phyloP scores from a whole-genome alignment of 148 eudicot genomes.

The Camellia japonica region DNA sequence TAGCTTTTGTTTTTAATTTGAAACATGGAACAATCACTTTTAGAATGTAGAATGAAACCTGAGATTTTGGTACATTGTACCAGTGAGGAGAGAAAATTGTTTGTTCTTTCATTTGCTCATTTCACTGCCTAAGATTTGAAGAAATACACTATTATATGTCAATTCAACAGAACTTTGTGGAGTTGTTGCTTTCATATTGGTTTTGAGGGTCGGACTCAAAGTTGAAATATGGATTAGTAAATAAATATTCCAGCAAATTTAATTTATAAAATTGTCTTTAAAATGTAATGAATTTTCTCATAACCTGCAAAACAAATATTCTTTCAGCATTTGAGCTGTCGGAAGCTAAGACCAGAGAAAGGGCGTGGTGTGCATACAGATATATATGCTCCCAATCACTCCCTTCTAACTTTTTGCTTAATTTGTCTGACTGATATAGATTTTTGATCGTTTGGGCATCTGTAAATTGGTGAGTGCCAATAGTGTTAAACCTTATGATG shows the following conservation, averaged over 20 bases:
- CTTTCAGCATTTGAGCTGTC: not conserved
- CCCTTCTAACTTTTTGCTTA: not conserved
- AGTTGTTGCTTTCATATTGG: not conserved
- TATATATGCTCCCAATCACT: not conserved
- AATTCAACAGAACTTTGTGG: not conserved
- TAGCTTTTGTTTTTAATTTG: slow-evolving; percentile 1
- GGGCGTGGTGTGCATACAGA: not conserved
- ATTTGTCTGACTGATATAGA: not conserved
- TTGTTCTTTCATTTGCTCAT: not conserved
- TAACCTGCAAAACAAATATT: not conserved
- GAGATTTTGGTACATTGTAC: not conserved
- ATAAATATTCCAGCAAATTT: not conserved
- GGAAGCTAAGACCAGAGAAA: not conserved
- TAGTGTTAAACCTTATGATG: not conserved
- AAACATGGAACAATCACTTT: not conserved
- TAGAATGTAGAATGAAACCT: not conserved
- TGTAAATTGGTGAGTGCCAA: not conserved
- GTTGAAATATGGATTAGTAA: not conserved
- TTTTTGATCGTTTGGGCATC: not conserved
- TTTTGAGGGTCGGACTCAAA: not conserved
- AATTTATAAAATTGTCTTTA: not conserved
- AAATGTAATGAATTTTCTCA: not conserved
- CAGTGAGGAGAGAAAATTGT: not conserved
- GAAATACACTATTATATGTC: not conserved
- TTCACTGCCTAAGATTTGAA: slow-evolving; percentile 10